phyloP scores from a whole-genome alignment of 768 basidiomycete species.

The Amanita exitialis region DNA sequence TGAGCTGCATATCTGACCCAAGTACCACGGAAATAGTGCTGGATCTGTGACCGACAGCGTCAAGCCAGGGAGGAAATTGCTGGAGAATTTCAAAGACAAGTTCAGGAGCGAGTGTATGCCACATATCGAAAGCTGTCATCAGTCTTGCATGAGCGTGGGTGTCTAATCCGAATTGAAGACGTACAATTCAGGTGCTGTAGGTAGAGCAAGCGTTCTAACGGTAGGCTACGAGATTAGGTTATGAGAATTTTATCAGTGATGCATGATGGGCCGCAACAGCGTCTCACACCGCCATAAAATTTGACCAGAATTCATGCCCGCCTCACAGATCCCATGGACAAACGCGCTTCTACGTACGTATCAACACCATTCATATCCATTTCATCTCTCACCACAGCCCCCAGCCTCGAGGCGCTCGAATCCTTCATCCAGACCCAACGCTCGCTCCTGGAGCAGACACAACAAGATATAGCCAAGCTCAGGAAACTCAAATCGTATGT shows the following conservation, averaged over 20 bases:
- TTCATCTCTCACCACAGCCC: not conserved
- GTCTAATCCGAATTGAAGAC: no score
- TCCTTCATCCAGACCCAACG: conserved; percentile 55
- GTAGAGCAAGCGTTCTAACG: no score
- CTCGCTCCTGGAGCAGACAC: conserved; percentile 46
- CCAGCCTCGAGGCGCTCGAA: conserved; percentile 56
- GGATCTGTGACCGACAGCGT: not conserved
- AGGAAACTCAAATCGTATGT: conserved; percentile 32
- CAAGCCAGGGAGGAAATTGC: not conserved
- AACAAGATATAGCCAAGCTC: conserved; percentile 52
- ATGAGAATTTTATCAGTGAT: no score
- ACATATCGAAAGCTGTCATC: not conserved
- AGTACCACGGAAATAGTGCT: not conserved
- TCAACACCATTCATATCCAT: not conserved
- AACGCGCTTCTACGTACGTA: conserved; percentile 28
- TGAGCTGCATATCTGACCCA: not conserved
- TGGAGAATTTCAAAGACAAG: not conserved
- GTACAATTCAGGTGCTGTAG: no score
- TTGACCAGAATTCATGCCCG: not conserved
- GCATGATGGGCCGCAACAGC: no score
- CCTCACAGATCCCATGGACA: conserved; percentile 20
- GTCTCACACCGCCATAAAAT: no score
- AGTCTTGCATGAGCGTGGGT: not conserved
- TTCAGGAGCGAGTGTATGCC: not conserved
- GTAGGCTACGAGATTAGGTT: no score